A percentile compares a stretch with the other conserved stretches of the same genome.
These are phyloP conservation scores for Acmispon strigosus DNA, from an alignment of 306 rosid genomes.

Conservation along the genomic window DNA sequence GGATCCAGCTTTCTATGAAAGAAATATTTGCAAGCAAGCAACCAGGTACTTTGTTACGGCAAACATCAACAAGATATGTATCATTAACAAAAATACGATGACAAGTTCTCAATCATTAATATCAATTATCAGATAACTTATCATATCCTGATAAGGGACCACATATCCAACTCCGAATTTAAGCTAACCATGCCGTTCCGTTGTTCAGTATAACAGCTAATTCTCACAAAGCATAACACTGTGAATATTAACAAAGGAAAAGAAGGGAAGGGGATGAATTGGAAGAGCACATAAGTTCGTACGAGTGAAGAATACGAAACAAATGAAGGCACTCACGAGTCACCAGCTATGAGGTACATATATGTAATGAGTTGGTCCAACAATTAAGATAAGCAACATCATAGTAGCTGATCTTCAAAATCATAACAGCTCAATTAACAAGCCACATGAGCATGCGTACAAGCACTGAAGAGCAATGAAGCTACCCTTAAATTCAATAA, in stretches of 20 bases:
- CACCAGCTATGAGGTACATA: neutral
- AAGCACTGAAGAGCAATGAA: neutral
- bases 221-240: neutral
- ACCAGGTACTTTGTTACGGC: neutral
- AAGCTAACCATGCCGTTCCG: neutral
- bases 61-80: neutral
- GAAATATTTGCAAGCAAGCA: neutral
- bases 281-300: neutral
- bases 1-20: neutral
- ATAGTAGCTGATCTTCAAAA: neutral
- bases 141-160: constrained; percentile 1
- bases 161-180: neutral
- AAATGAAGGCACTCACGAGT: neutral
- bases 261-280: neutral
- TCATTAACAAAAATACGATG: neutral
- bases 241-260: neutral
- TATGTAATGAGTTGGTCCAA: neutral
- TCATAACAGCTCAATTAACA: neutral
- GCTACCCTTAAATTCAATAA: neutral
- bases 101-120: neutral
- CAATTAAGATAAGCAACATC: constrained; percentile 4
- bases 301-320: neutral
- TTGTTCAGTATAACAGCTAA: neutral
- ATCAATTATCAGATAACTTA: neutral
- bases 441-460: neutral